Percentiles rank a stretch among this genome's conserved stretches.
These are phyloP conservation scores for Trichosporon coremiiforme DNA, from an alignment of 1,284 basidiomycete species.

Conservation along the genomic window DNA sequence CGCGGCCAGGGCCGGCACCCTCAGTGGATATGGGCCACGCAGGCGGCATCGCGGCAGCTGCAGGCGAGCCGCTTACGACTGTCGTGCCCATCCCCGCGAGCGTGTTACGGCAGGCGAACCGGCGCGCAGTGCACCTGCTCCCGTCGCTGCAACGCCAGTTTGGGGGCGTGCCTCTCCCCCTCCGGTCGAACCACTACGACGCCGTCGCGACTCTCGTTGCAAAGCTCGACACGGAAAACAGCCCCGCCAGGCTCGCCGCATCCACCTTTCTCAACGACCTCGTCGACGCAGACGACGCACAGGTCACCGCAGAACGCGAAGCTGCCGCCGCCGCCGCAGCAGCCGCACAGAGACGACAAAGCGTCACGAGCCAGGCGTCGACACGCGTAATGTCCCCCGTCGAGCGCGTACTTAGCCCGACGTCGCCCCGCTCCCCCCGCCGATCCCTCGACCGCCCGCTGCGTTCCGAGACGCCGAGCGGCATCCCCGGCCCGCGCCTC, in stretches of 20 bases:
- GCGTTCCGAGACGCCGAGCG: background rate
- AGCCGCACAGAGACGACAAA: background rate
- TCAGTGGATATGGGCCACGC: background rate
- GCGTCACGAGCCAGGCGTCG: background rate
- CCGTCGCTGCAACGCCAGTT: slow-evolving; percentile 9
- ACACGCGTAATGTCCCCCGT: slow-evolving; percentile 1
- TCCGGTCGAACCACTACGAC: background rate
- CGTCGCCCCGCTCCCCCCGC: background rate
- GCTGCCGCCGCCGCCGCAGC: background rate
- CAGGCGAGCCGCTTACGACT: background rate
- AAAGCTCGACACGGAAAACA: slow-evolving; percentile 9
- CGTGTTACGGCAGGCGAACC: slow-evolving; percentile 8
- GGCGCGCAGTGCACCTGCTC: slow-evolving; percentile 10
- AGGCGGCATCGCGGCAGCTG: background rate
- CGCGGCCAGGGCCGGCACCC: background rate
- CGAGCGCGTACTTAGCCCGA: background rate
- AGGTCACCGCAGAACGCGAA: slow-evolving; percentile 12
- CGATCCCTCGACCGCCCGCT: slow-evolving; percentile 10
- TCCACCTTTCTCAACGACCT: slow-evolving; percentile 13
- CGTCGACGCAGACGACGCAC: slow-evolving; percentile 17
- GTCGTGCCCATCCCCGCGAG: slow-evolving; percentile 12
- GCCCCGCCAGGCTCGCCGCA: background rate
- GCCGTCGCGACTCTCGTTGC: slow-evolving; percentile 8
- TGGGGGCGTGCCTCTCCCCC: slow-evolving; percentile 6
- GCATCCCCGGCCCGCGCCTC: background rate